Evolutionary conservation across 164 flowering plant species (phyloP).

Genomic region (Aristolochia fimbriata): DNA sequence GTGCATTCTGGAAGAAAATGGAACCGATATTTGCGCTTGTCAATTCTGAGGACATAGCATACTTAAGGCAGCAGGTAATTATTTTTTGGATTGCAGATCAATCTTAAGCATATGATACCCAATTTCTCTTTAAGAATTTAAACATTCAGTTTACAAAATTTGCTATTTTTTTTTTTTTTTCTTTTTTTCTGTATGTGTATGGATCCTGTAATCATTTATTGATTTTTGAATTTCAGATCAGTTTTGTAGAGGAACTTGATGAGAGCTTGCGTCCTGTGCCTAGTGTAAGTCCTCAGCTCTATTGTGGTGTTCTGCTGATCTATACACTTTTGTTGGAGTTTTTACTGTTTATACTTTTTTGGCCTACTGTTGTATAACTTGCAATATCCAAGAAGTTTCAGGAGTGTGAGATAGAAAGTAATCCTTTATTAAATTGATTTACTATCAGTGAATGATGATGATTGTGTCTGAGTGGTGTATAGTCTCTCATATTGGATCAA

Average conservation of each 20-base stretch:
- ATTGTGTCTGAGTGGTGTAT: too few species aligned
- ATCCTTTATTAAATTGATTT: too few species aligned
- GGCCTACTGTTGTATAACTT: too few species aligned
- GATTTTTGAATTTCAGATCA: neutral
- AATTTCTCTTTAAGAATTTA: too few species aligned
- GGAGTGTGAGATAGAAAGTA: too few species aligned
- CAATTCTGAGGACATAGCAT: slow-evolving; percentile 36
- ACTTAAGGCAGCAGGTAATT: slow-evolving; percentile 54
- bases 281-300: slow-evolving; percentile 22
- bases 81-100: neutral
- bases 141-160: too few species aligned
- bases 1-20: slow-evolving; percentile 72
- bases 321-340: neutral
- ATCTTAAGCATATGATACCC: too few species aligned
- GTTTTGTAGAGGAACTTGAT: slow-evolving; percentile 23
- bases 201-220: neutral
- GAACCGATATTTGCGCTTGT: slow-evolving; percentile 43
- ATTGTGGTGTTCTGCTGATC: slow-evolving; percentile 7
- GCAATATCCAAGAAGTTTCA: too few species aligned
- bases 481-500: too few species aligned
- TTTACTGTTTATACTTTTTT: neutral
- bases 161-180: too few species aligned
- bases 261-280: slow-evolving; percentile 18
- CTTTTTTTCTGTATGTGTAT: too few species aligned
- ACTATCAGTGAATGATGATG: too few species aligned